Evolutionary conservation across 163 green algal genomes (phyloP).

Genomic region (Dunaliella salina): DNA sequence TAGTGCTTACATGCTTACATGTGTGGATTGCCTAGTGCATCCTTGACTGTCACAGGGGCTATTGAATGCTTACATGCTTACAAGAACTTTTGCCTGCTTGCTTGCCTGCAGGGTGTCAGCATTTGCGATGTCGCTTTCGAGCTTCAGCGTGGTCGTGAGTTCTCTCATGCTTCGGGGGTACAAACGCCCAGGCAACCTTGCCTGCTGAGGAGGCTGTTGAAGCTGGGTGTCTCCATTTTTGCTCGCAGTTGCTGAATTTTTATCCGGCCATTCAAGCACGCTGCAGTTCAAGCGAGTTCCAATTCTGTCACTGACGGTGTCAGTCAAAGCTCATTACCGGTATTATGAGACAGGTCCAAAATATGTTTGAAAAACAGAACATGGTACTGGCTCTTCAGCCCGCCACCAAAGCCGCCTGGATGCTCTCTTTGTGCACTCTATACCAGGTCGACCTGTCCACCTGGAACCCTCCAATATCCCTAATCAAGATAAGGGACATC

Average conservation of each 20-base stretch:
- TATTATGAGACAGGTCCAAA: not conserved
- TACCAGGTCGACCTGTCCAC: no score
- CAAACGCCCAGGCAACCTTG: slow-evolving; percentile 38
- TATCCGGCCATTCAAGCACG: not conserved
- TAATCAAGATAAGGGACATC: no score
- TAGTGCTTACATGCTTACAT: no score
- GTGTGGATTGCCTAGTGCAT: no score
- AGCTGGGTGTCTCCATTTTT: not conserved
- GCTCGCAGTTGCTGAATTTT: not conserved
- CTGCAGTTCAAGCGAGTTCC: not conserved
- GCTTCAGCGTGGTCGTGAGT: slow-evolving; percentile 79
- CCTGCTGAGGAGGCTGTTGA: not conserved
- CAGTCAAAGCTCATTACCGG: not conserved
- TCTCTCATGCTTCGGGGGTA: slow-evolving; percentile 81
- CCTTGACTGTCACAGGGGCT: no score
- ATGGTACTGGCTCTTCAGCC: no score
- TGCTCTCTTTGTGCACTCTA: no score
- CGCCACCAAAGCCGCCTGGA: no score
- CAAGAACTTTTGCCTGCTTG: no score
- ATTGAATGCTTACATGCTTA: no score
- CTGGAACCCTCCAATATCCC: no score
- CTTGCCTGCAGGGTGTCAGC: slow-evolving; percentile 60
- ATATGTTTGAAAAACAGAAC: not conserved
- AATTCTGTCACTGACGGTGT: no score
- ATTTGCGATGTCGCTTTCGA: slow-evolving; percentile 82